phyloP scores from a whole-genome alignment of 2,329 filamentous ascomycete species.

The Fragosphaeria purpurea region DNA sequence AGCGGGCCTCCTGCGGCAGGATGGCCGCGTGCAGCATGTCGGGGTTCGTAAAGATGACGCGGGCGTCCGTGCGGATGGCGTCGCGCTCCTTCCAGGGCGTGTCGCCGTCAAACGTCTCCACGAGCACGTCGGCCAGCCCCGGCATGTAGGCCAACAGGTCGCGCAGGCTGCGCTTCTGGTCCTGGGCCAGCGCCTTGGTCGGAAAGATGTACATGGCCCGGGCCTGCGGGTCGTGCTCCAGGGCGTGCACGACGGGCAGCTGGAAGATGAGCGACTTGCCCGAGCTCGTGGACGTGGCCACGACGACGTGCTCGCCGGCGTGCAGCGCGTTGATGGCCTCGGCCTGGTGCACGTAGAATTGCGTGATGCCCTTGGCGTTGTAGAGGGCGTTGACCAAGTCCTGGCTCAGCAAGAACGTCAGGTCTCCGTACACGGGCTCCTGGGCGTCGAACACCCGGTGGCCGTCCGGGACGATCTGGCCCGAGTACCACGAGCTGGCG shows the following conservation, averaged over 20 bases:
- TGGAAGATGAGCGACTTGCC: constrained; percentile 99
- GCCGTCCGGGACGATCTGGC: constrained; percentile 86
- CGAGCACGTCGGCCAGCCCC: constrained; percentile 61
- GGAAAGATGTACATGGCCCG: constrained; percentile 97
- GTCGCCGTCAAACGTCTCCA: constrained; percentile 94
- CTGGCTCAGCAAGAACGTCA: constrained; percentile 81
- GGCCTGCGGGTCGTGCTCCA: constrained; percentile 67
- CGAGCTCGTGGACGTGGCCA: constrained; percentile 90
- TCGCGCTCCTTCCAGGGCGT: constrained; percentile 74
- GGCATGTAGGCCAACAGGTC: constrained; percentile 76
- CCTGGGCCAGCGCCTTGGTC: constrained; percentile 91
- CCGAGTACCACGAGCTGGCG: constrained; percentile 74
- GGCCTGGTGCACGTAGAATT: constrained; percentile 84
- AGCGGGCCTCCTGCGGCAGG: constrained; percentile 79
- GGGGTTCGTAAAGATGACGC: constrained; percentile 94
- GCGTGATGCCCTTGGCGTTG: constrained; percentile 77
- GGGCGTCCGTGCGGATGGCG: constrained; percentile 72
- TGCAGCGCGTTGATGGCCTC: constrained; percentile 86
- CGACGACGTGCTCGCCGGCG: constrained; percentile 75
- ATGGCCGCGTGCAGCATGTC: constrained; percentile 97
- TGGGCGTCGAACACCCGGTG: constrained; percentile 87
- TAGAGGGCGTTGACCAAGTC: constrained; percentile 91
- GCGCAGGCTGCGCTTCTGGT: constrained; percentile 80
- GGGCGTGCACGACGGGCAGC: constrained; percentile 75
- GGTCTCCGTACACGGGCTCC: constrained; percentile 67